Evolutionary conservation across 768 basidiomycete genomes (phyloP).

Genomic region (Amyloporia xantha): DNA sequence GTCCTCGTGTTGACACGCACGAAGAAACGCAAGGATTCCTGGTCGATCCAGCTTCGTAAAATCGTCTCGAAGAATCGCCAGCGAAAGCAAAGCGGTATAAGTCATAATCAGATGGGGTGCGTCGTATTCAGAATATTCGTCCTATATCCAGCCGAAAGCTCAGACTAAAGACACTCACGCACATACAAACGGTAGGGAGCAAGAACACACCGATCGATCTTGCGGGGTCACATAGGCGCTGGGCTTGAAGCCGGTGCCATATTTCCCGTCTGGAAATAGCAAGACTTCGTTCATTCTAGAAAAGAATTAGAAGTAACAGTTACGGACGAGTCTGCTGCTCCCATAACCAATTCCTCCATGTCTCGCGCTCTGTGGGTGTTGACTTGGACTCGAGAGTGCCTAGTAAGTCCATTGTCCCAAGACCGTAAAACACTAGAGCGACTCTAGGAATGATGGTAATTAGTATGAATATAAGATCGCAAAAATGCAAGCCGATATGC

Average conservation of each 20-base stretch:
- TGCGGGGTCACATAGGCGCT: conserved; percentile 60
- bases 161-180: too few relatives aligned
- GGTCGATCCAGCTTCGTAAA: conserved; percentile 61
- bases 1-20: conserved; percentile 66
- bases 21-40: conserved; percentile 63
- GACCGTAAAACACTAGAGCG: conserved; percentile 83
- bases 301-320: too few relatives aligned
- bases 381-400: conserved; percentile 41
- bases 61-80: conserved; percentile 85
- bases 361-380: conserved; percentile 43
- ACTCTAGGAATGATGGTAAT: conserved; percentile 41
- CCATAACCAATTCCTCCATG: conserved; percentile 87
- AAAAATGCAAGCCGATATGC: not conserved
- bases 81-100: conserved; percentile 80
- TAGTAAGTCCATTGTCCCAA: conserved; percentile 78
- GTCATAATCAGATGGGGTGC: conserved; percentile 88
- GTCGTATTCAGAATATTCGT: conserved; percentile 44
- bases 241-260: conserved; percentile 68
- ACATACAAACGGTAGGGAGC: too few relatives aligned
- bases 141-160: conserved; percentile 19
- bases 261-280: conserved; percentile 40
- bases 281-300: too few relatives aligned
- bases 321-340: conserved; percentile 64
- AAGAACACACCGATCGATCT: conserved; percentile 6
- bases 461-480: not conserved